These are phyloP conservation scores for Septoria petroselini DNA, from an alignment of 2,329 filamentous ascomycete species.

Conservation along the genomic window DNA sequence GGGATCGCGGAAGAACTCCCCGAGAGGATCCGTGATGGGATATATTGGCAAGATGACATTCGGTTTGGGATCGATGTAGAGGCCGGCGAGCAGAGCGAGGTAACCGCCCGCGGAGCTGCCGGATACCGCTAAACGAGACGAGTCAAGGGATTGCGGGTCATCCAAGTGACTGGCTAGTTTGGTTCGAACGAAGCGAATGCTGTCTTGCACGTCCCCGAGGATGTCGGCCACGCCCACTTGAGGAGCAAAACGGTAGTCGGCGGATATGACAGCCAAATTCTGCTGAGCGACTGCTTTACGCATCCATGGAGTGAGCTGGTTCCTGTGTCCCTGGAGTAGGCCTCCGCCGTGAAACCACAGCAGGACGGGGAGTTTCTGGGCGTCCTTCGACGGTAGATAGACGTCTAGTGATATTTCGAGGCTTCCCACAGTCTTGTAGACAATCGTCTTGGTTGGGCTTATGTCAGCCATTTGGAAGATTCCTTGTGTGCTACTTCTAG, in stretches of 20 bases:
- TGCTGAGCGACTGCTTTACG: slow-evolving; percentile 27
- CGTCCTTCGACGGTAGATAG: slow-evolving; percentile 22
- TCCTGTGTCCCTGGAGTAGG: slow-evolving; percentile 33
- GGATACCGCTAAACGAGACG: slow-evolving; percentile 30
- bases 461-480: slow-evolving; percentile 20
- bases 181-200: slow-evolving; percentile 32
- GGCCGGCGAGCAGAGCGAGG: slow-evolving; percentile 33
- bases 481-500: no score
- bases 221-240: slow-evolving; percentile 35
- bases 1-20: slow-evolving; percentile 33
- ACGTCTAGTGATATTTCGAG: slow-evolving; percentile 28
- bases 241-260: slow-evolving; percentile 37
- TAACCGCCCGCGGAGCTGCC: slow-evolving; percentile 36
- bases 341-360: slow-evolving; percentile 34
- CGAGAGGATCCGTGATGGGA: slow-evolving; percentile 36
- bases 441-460: slow-evolving; percentile 21
- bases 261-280: slow-evolving; percentile 32
- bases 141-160: slow-evolving; percentile 22
- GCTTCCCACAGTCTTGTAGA: slow-evolving; percentile 28
- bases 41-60: slow-evolving; percentile 35
- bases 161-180: slow-evolving; percentile 20
- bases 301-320: slow-evolving; percentile 30
- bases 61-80: slow-evolving; percentile 36
- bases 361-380: slow-evolving; percentile 23
- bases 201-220: slow-evolving; percentile 33